phyloP scores from a whole-genome alignment of 139 green algal genomes.

The Gonium pectorale region DNA sequence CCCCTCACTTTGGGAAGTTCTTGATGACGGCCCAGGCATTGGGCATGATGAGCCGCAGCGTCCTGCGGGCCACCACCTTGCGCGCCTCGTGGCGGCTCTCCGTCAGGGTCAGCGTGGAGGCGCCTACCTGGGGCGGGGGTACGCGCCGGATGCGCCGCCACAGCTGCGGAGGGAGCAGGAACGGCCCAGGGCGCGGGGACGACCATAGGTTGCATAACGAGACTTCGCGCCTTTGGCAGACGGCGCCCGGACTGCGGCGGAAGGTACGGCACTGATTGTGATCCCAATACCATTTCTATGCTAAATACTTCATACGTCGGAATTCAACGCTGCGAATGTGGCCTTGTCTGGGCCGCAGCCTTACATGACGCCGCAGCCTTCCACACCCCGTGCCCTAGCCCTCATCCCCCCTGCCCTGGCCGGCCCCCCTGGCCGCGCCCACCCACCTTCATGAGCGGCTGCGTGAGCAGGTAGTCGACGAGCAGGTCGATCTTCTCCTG shows the following conservation, averaged over 20 bases:
- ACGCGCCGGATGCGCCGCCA: neutral
- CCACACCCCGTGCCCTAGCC: neutral
- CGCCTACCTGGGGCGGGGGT: neutral
- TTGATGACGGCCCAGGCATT: conserved; percentile 60
- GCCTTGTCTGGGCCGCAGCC: too few species aligned
- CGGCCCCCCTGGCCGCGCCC: neutral
- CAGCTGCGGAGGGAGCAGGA: neutral
- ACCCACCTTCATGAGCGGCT: conserved; percentile 14
- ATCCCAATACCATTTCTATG: too few species aligned
- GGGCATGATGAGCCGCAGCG: conserved; percentile 68
- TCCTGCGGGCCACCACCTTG: conserved; percentile 55
- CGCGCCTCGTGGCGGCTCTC: conserved; percentile 21
- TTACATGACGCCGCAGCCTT: too few species aligned
- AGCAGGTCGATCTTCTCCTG: conserved; percentile 84
- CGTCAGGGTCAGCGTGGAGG: neutral
- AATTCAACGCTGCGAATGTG: too few species aligned
- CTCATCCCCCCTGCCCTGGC: neutral
- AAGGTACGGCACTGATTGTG: too few species aligned
- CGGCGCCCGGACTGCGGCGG: too few species aligned
- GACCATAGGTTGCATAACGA: too few species aligned
- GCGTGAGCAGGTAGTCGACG: conserved; percentile 52
- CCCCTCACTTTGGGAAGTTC: conserved; percentile 52
- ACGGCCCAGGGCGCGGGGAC: too few species aligned
- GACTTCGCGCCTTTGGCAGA: too few species aligned
- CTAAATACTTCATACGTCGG: too few species aligned